These are phyloP conservation scores for Heritiera fomes DNA, from an alignment of 345 rosid species.

Conservation along the genomic window DNA sequence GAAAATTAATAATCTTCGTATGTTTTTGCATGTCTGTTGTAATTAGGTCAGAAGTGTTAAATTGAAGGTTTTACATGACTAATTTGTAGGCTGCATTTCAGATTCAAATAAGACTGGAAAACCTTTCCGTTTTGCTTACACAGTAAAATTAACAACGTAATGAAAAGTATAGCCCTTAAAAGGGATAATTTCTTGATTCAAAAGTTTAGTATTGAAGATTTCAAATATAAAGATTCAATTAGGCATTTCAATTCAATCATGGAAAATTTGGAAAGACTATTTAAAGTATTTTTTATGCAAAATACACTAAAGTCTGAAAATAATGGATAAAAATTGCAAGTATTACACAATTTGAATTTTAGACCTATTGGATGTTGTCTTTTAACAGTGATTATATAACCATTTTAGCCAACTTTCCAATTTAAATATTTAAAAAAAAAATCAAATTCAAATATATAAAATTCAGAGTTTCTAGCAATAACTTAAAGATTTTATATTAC, in stretches of 20 bases:
- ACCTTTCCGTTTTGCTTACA: neutral
- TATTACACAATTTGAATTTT: too few relatives aligned
- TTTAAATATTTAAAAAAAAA: too few relatives aligned
- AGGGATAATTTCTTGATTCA: neutral
- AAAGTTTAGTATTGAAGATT: neutral
- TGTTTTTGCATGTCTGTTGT: too few relatives aligned
- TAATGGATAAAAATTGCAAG: too few relatives aligned
- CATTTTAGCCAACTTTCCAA: too few relatives aligned
- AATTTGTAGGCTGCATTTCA: neutral
- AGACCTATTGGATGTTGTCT: too few relatives aligned
- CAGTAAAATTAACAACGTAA: neutral
- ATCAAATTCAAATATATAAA: too few relatives aligned
- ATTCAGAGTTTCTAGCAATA: too few relatives aligned
- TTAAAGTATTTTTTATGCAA: too few relatives aligned
- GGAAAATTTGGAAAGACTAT: neutral
- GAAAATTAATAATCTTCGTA: neutral
- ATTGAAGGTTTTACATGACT: neutral
- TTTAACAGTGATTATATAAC: too few relatives aligned
- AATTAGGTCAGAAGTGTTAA: neutral
- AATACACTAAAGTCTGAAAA: too few relatives aligned
- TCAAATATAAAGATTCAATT: neutral
- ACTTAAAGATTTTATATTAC: too few relatives aligned
- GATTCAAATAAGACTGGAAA: neutral
- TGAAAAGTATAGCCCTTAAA: neutral
- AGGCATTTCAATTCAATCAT: neutral